Evolutionary conservation across 345 rosid species (phyloP).

Genomic region (Lepidium sativum): DNA sequence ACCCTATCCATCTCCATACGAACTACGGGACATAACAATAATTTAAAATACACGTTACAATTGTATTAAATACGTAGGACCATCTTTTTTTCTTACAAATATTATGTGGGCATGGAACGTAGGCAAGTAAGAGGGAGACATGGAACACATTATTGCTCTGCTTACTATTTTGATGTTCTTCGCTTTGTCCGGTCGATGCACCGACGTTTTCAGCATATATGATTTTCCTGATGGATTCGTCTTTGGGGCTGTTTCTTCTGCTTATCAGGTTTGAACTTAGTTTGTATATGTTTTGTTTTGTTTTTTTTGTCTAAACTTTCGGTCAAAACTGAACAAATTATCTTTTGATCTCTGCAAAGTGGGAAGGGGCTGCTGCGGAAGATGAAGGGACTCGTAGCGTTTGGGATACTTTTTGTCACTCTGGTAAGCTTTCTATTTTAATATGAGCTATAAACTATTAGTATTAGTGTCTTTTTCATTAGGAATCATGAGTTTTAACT

Average conservation of each 20-base stretch:
- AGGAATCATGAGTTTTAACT: too few relatives aligned
- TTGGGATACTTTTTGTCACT: conserved; percentile 46
- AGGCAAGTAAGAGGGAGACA: background rate
- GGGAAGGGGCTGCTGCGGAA: conserved; percentile 51
- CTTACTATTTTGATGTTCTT: background rate
- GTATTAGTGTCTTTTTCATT: background rate
- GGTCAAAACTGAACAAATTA: background rate
- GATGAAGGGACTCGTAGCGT: conserved; percentile 51
- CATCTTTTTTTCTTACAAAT: background rate
- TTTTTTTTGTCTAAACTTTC: too few relatives aligned
- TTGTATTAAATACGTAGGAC: too few relatives aligned
- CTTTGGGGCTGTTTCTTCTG: conserved; percentile 47
- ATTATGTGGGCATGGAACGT: too few relatives aligned
- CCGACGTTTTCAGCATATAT: conserved; percentile 25
- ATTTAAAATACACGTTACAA: too few relatives aligned
- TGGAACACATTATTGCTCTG: background rate
- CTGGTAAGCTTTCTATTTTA: conserved; percentile 17
- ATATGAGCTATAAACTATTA: background rate
- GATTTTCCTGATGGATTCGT: conserved; percentile 47
- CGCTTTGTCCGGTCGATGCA: background rate
- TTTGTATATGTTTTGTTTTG: background rate
- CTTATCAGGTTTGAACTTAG: conserved; percentile 42
- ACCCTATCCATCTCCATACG: too few relatives aligned
- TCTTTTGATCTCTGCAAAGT: background rate
- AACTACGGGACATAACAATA: too few relatives aligned